Conservation (phyloP, 2,329 filamentous ascomycete genomes). For the Chaetomium strumarium region DNA sequence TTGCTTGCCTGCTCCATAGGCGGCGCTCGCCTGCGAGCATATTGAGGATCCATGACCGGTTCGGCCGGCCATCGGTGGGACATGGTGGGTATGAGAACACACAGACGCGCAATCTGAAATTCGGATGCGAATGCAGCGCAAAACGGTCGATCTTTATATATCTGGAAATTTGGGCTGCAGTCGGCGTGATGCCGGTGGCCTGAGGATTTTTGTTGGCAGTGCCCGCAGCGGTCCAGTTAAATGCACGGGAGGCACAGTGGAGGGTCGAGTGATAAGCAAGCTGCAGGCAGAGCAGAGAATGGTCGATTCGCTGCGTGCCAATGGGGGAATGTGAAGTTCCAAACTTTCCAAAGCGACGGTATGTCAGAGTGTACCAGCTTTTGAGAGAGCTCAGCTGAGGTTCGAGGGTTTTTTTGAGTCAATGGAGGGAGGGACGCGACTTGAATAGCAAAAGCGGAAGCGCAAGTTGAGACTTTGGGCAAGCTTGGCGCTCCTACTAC, state of each 20-base stretch:
- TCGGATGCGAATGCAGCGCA: not conserved
- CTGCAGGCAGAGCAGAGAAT: not conserved
- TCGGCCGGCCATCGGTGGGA: constrained; percentile 18
- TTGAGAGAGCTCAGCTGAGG: not conserved
- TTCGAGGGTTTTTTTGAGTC: not conserved
- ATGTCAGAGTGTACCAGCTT: not conserved
- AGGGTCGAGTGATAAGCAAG: not conserved
- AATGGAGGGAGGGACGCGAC: constrained; percentile 13
- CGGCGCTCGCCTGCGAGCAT: constrained; percentile 28
- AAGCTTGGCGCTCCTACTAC: constrained; percentile 21
- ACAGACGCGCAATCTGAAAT: not conserved
- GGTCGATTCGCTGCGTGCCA: not conserved
- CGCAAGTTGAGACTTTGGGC: constrained; percentile 5
- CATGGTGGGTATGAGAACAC: constrained; percentile 6
- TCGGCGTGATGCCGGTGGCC: not conserved
- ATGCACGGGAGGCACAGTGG: not conserved
- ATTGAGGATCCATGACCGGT: constrained; percentile 30
- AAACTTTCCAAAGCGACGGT: not conserved
- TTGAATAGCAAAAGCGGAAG: constrained; percentile 15
- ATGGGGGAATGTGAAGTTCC: not conserved
- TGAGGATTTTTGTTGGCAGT: not conserved
- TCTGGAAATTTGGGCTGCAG: not conserved
- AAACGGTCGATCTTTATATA: not conserved
- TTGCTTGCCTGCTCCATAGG: constrained; percentile 23
- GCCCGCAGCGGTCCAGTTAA: not conserved